phyloP scores from a whole-genome alignment of 352 stramenopile species.

The Pythium coloratum region DNA sequence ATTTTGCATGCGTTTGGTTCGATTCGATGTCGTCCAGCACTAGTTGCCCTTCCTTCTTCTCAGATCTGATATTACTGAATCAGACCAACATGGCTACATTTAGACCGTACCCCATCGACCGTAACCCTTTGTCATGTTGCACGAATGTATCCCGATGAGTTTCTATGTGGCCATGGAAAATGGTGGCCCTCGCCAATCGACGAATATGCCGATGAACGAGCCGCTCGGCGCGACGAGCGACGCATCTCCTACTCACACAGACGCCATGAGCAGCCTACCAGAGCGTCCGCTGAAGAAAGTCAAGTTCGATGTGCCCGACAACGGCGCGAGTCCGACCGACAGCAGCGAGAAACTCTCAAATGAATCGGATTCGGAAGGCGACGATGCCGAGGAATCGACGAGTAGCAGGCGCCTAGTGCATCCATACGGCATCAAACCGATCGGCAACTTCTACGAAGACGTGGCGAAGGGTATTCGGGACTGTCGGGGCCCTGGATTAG shows the following conservation, averaged over 20 bases:
- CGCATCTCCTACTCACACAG: neutral
- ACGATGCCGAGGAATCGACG: neutral
- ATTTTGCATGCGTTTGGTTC: too few relatives aligned
- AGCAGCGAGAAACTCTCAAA: neutral
- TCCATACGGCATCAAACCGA: constrained; percentile 79
- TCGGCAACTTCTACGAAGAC: constrained; percentile 82
- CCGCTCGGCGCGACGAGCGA: constrained; percentile 3
- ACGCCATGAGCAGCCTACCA: neutral
- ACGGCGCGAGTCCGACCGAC: neutral
- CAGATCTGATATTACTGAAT: constrained; percentile 8
- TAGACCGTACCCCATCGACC: neutral
- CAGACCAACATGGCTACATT: constrained; percentile 18
- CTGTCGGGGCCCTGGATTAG: constrained; percentile 60
- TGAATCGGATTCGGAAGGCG: neutral
- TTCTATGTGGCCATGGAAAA: constrained; percentile 17
- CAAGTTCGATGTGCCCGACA: constrained; percentile 2
- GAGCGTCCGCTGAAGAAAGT: constrained; percentile 19
- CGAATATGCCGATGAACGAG: constrained; percentile 9
- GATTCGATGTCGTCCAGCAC: too few relatives aligned
- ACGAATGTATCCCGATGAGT: constrained; percentile 21
- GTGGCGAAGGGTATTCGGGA: constrained; percentile 54
- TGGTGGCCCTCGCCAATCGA: constrained; percentile 2
- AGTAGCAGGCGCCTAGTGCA: constrained; percentile 42
- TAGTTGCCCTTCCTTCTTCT: too few relatives aligned
- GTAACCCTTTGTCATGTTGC: constrained; percentile 8